Conservation (phyloP, 345 rosid genomes). For the Reutealis trisperma region DNA sequence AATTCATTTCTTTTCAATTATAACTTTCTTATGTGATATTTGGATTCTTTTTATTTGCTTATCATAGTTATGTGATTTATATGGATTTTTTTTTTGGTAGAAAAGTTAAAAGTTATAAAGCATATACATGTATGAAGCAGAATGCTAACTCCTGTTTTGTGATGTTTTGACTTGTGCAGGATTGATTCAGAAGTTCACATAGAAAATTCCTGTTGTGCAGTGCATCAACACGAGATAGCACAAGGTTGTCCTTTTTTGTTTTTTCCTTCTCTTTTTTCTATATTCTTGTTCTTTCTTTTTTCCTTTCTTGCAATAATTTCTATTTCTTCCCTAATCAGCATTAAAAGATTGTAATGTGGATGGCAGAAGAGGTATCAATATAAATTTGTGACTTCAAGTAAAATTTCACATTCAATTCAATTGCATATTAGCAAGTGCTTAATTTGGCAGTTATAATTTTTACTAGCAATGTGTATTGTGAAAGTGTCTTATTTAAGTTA, state of each 20-base stretch:
- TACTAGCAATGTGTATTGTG: background rate
- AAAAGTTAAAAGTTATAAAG: background rate
- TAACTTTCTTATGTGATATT: background rate
- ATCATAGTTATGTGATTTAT: background rate
- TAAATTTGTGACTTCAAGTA: background rate
- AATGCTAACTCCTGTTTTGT: slow-evolving; percentile 1
- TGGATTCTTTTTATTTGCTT: background rate
- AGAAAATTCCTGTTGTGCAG: slow-evolving; percentile 35
- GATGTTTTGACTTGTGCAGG: slow-evolving; percentile 40
- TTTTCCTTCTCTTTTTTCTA: background rate
- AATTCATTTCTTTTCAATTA: background rate
- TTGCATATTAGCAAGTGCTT: background rate
- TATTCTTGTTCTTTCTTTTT: background rate
- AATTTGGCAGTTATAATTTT: background rate
- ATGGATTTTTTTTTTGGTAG: background rate
- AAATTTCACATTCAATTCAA: background rate
- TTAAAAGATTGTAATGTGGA: background rate
- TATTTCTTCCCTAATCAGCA: background rate
- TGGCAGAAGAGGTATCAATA: background rate
- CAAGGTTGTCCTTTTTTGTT: slow-evolving; percentile 41
- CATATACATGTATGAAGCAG: slow-evolving; percentile 2
- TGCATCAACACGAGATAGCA: slow-evolving; percentile 35
- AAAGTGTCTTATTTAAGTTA: background rate
- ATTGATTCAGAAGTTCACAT: slow-evolving; percentile 55
- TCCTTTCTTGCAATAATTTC: background rate